Evolutionary conservation across 2,329 filamentous ascomycete genomes (phyloP), one percentile per base, ranked within the genome.

Genomic region (Pseudogymnoascus sp.): DNA sequence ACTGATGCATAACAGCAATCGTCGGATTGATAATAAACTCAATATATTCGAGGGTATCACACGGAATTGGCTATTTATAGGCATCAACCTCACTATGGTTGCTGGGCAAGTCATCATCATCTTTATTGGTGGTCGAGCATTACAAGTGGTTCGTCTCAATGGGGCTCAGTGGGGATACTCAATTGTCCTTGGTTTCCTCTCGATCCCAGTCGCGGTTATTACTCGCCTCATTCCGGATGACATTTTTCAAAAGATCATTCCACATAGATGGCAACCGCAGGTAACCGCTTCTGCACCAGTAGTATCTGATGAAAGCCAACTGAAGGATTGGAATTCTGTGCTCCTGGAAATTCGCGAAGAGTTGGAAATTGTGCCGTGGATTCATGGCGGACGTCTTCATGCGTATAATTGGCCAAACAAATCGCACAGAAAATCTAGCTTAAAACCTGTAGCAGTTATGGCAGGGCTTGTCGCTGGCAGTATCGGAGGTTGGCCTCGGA

Each of bases 11-110:
- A 28, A 3, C 63, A 87, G 83, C 78, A 96, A 96, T 76, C 90
- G 93, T 63, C 90, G 93, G 9, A 80, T 97, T 61, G 93, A 97
- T 74, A 97, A 97, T 75, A 83, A 86, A 61, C 92, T 96, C 80
- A 97, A 97, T 75, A 91, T 97, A 64, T 93, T 97, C 63, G 93
- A 97, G 71, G 91, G 91, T 60, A 83, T 97, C 63, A 81, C 81
- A 28, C 83, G 83, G 71, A 97, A 97, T 73, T 88, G 82, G 76
- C 96, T 95, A 80, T 97, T 97, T 77, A 82, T 95, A 37, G 82
- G 76, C 38, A 97, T 97, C 74, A 91, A 91, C 75, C 70, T 80
- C 63, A 80, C 95, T 72, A 97, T 97, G 88, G 85, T 93, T 67
- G 92, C 85, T 65, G 91, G 90, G 20, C 93, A 97, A 72, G 78